These are phyloP conservation scores for Aureobasidium sp. DNA, from an alignment of 2,329 filamentous ascomycete genomes.

Conservation along the genomic window DNA sequence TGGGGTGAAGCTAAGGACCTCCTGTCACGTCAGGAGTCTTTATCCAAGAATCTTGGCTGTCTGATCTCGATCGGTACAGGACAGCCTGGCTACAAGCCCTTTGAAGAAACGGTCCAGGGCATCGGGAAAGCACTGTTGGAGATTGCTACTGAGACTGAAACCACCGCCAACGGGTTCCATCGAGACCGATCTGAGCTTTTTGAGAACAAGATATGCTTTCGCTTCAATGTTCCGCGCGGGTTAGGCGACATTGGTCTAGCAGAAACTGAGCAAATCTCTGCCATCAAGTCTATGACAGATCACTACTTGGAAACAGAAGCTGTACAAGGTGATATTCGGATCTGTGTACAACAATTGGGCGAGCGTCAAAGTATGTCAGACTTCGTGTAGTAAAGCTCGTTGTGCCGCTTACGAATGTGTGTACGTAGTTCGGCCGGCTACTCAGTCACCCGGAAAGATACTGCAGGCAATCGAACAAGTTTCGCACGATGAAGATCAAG, in stretches of 20 bases:
- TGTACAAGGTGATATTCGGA: background rate
- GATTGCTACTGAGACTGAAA: slow-evolving; percentile 9
- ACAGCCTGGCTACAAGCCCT: background rate
- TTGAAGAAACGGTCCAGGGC: background rate
- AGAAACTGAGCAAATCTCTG: background rate
- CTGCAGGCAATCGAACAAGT: too few relatives aligned
- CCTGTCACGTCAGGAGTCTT: background rate
- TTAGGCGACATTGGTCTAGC: background rate
- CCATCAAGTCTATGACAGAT: background rate
- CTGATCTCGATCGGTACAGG: slow-evolving; percentile 9
- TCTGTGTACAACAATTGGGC: background rate
- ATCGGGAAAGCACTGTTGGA: background rate
- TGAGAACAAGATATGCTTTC: background rate
- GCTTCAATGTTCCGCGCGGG: slow-evolving; percentile 10
- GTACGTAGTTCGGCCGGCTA: background rate
- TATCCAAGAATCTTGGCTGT: background rate
- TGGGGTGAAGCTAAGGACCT: slow-evolving; percentile 23
- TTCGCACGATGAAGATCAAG: background rate
- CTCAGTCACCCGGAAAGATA: too few relatives aligned
- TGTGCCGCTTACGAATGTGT: background rate
- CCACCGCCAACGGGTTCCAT: slow-evolving; percentile 2
- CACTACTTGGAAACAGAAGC: background rate
- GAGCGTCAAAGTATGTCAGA: background rate
- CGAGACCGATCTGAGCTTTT: background rate
- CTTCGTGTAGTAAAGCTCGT: background rate